A percentile compares a stretch with the other conserved stretches of the same genome.
phyloP scores from a whole-genome alignment of 352 stramenopile species.

The Phytophthora quininea region DNA sequence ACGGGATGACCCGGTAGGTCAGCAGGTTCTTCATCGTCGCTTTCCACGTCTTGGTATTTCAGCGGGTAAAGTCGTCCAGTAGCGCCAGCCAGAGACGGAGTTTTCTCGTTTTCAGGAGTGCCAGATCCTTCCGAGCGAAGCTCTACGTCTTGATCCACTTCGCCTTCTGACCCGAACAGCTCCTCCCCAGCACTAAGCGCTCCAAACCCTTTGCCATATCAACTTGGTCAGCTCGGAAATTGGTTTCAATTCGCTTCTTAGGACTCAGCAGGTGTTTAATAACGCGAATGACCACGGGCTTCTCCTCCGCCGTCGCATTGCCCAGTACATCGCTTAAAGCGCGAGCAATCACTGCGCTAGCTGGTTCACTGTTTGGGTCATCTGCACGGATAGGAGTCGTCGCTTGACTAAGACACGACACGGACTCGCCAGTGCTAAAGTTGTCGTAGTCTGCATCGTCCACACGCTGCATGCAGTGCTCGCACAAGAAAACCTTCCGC shows the following conservation, averaged over 20 bases:
- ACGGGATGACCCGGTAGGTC: slow-evolving; percentile 40
- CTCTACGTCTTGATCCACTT: slow-evolving; percentile 11
- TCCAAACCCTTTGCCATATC: slow-evolving; percentile 25
- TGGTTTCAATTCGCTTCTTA: slow-evolving; percentile 19
- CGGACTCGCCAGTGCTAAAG: slow-evolving; percentile 23
- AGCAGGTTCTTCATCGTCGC: slow-evolving; percentile 12
- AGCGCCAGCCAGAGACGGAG: slow-evolving; percentile 30
- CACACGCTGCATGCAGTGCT: slow-evolving; percentile 43
- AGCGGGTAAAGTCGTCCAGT: slow-evolving; percentile 46
- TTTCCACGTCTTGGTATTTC: slow-evolving; percentile 18
- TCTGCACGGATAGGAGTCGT: slow-evolving; percentile 27
- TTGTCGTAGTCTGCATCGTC: slow-evolving; percentile 60
- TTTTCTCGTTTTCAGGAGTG: slow-evolving; percentile 10
- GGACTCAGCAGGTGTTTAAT: slow-evolving; percentile 36
- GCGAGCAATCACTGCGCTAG: slow-evolving; percentile 39
- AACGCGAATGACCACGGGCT: slow-evolving; percentile 28
- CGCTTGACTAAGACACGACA: slow-evolving; percentile 21
- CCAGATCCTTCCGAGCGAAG: slow-evolving; percentile 4
- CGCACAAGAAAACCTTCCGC: slow-evolving; percentile 37
- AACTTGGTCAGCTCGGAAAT: slow-evolving; percentile 24
- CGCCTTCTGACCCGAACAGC: slow-evolving; percentile 9
- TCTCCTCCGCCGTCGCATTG: slow-evolving; percentile 38
- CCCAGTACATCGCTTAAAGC: slow-evolving; percentile 52
- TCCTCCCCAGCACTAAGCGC: slow-evolving; percentile 20
- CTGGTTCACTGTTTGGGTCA: slow-evolving; percentile 1